Base-by-base conservation (phyloP, 768 basidiomycete species). In the Pleurotus platypus region DNA sequence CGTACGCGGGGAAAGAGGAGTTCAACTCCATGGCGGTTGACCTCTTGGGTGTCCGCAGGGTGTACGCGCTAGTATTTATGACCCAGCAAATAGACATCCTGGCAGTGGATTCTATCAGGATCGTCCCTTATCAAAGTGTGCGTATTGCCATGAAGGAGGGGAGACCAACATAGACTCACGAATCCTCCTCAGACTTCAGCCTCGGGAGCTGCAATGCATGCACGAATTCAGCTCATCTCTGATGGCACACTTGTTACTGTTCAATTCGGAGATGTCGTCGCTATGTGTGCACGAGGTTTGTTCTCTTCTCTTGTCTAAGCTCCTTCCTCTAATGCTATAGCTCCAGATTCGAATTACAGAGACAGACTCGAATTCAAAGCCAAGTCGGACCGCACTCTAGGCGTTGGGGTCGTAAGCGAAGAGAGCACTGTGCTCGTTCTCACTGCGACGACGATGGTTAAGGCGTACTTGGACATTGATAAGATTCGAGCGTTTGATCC, bases 111-210 rank as follows among this genome's bases (percentile, higher is more conserved):
- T 74, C 72, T 15, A 71, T 88, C 38, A 78, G 74, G 42, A 75
- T 74, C 35, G 84, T 92, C 9, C 90, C 90, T 5, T 92, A 91
- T 64, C 86, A 91, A 68, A 85, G 84, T 57, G 90, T 92, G 62
- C 63, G 85, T 73, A 1, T n/a, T 18, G 54, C 11, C 45, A 11
- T 18, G 13, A 4, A 20, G 5, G 8, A 16, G 43, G 30, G 16
- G 7, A 2, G 8, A 35, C 1, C 11, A 26, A 30, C 47, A 2
- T 22, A 35, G 49, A 1, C 46, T 56, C 22, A 49, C 26, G 20
- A 35, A 26, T 22, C 38, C 7, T 20, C 22, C 27, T 49, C 58
- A 90, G 89, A 88, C 82, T 18, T 81, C 83, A 27, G 76, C 78
- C 58, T 86, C 84, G 39, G 82, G 83, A 24, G 86, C 86, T 1